Percentiles rank a stretch among this genome's conserved stretches.
Conservation (phyloP, 441 rosid species). For the Eruca vesicaria region DNA sequence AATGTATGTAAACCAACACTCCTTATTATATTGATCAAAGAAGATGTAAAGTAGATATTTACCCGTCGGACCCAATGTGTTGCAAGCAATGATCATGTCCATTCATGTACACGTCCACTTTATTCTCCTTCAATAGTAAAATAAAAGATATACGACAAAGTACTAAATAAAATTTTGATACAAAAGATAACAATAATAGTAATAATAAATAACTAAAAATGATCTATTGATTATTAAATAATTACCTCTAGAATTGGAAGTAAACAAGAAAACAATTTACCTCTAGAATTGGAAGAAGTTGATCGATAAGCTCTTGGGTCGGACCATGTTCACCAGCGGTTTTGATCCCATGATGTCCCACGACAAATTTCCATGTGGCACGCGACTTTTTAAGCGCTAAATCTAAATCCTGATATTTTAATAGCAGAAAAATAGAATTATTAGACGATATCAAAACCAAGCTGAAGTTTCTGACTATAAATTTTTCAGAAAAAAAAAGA, state of each 20-base stretch:
- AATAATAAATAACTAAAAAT: neutral
- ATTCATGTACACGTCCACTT: constrained; percentile 54
- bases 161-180: neutral
- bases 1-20: neutral
- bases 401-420: constrained; percentile 51
- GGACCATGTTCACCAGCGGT: too few relatives aligned
- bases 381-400: constrained; percentile 44
- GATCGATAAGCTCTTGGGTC: too few relatives aligned
- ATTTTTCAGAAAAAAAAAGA: too few relatives aligned
- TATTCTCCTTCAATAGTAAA: constrained; percentile 39
- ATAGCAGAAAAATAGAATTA: neutral
- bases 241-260: neutral
- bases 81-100: too few relatives aligned
- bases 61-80: constrained; percentile 50
- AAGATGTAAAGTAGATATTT: neutral
- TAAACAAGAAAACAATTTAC: neutral
- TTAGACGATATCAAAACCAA: neutral
- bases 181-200: neutral
- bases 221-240: neutral
- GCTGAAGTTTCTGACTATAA: neutral
- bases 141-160: neutral
- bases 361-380: too few relatives aligned
- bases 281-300: too few relatives aligned
- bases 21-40: neutral
- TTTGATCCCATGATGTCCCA: too few relatives aligned